These are phyloP conservation scores for Solanum hybrid DNA, from an alignment of 305 asterid genomes.

Conservation along the genomic window DNA sequence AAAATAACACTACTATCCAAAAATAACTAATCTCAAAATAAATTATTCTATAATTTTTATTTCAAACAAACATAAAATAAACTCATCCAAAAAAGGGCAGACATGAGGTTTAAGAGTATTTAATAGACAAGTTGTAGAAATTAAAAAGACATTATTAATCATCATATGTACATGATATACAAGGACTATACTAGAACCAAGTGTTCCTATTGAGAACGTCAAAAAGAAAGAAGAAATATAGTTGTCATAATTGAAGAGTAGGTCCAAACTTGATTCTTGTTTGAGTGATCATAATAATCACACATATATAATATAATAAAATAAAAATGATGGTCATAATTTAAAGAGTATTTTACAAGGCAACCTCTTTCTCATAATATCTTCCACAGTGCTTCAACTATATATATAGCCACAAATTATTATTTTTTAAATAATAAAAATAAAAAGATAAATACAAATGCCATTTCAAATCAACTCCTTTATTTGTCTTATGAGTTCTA, in stretches of 20 bases:
- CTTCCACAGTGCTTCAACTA: neutral
- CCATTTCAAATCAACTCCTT: neutral
- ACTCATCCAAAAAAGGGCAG: neutral
- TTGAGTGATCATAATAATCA: neutral
- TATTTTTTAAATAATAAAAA: neutral
- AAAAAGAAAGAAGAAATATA: neutral
- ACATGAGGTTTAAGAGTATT: neutral
- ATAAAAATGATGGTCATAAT: neutral
- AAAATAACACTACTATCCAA: neutral
- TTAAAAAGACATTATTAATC: neutral
- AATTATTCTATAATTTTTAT: neutral
- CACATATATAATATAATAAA: neutral
- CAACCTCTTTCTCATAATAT: neutral
- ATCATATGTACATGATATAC: neutral
- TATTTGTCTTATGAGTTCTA: neutral
- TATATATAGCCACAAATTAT: neutral
- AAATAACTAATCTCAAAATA: too few species aligned
- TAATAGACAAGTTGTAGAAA: neutral
- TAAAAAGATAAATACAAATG: neutral
- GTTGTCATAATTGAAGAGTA: neutral
- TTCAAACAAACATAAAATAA: neutral
- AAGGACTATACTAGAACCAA: neutral
- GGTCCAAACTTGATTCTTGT: neutral
- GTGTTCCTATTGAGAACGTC: neutral
- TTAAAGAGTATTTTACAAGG: neutral